Evolutionary conservation across 176 grass and related monocot species (phyloP).

Genomic region (Areca catechu): DNA sequence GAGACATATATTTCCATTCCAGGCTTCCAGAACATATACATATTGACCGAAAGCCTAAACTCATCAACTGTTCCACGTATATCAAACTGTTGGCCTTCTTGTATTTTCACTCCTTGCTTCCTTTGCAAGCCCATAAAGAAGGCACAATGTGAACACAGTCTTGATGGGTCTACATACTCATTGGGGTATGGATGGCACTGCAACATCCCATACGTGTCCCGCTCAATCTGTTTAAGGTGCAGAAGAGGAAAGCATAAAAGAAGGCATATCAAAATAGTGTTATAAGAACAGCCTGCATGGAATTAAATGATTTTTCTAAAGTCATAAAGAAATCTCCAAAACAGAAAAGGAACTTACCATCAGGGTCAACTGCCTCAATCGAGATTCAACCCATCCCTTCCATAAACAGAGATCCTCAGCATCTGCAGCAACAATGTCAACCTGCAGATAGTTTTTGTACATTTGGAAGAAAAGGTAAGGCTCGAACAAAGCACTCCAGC

Average conservation of each 20-base stretch:
- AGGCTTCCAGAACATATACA: slow-evolving; percentile 88
- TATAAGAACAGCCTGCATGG: neutral
- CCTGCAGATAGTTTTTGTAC: slow-evolving; percentile 96
- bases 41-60: slow-evolving; percentile 64
- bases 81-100: slow-evolving; percentile 97
- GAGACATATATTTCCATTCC: slow-evolving; percentile 93
- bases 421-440: slow-evolving; percentile 75
- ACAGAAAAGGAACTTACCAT: slow-evolving; percentile 37
- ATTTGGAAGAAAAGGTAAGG: slow-evolving; percentile 76
- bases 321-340: neutral
- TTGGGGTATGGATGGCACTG: slow-evolving; percentile 95
- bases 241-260: neutral
- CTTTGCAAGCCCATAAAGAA: slow-evolving; percentile 95
- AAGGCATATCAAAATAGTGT: too few species aligned
- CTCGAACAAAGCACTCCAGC: slow-evolving; percentile 73
- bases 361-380: slow-evolving; percentile 80
- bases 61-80: slow-evolving; percentile 95
- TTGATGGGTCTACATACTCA: slow-evolving; percentile 66
- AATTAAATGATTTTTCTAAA: neutral
- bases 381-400: slow-evolving; percentile 97
- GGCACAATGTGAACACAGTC: slow-evolving; percentile 77
- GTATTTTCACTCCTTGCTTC: slow-evolving; percentile 82
- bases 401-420: slow-evolving; percentile 80
- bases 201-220: slow-evolving; percentile 81
- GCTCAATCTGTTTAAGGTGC: slow-evolving; percentile 57